phyloP scores from a whole-genome alignment of 148 eudicot species.

The Persicaria maculosa region DNA sequence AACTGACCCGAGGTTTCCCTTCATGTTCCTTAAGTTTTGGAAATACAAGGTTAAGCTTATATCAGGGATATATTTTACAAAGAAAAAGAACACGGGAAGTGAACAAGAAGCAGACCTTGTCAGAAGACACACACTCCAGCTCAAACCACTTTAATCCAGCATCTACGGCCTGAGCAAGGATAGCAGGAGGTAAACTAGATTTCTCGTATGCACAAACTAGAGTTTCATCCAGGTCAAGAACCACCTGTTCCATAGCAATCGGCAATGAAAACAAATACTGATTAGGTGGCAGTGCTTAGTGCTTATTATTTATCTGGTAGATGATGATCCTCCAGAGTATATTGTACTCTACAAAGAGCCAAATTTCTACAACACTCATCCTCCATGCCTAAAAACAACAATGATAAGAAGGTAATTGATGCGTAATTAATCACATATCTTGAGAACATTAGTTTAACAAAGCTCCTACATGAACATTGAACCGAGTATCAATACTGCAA shows the following conservation, averaged over 20 bases:
- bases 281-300: background rate
- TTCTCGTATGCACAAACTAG: slow-evolving; percentile 93
- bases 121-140: slow-evolving; percentile 88
- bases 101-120: slow-evolving; percentile 43
- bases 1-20: slow-evolving; percentile 90
- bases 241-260: slow-evolving; percentile 51
- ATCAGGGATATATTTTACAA: background rate
- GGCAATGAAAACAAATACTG: background rate
- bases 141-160: slow-evolving; percentile 95
- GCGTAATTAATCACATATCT: too few relatives aligned
- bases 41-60: slow-evolving; percentile 12
- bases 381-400: background rate
- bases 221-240: slow-evolving; percentile 98
- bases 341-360: background rate
- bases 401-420: background rate
- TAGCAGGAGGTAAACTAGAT: slow-evolving; percentile 65
- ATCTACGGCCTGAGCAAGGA: slow-evolving; percentile 80
- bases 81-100: slow-evolving; percentile 5
- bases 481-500: background rate
- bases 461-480: background rate
- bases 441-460: background rate
- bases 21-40: slow-evolving; percentile 58
- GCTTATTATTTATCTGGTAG: too few relatives aligned
- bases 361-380: background rate
- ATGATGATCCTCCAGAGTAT: too few relatives aligned